Evolutionary conservation across 2,329 filamentous ascomycete genomes (phyloP).

Genomic region (Graphilbum sp.): DNA sequence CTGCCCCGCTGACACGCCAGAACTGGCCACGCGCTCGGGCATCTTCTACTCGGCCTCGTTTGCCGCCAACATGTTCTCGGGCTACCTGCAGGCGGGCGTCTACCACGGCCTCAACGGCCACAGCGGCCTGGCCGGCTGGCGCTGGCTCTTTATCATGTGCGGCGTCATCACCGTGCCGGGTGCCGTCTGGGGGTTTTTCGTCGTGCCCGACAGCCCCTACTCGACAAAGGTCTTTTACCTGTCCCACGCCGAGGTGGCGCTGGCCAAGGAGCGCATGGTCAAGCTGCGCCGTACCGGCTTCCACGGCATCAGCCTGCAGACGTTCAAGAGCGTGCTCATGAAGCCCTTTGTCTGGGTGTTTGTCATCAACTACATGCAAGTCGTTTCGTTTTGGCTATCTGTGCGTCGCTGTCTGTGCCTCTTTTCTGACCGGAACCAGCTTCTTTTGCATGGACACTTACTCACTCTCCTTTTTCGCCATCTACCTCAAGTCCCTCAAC

Average conservation of each 20-base stretch:
- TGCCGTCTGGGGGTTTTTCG: neutral
- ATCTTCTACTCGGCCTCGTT: constrained; percentile 3
- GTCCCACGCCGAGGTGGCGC: neutral
- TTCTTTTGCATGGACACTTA: constrained; percentile 1
- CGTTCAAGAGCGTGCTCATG: constrained; percentile 5
- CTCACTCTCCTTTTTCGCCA: neutral
- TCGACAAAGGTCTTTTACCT: constrained; percentile 1
- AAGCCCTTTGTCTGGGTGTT: constrained; percentile 1
- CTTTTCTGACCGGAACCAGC: neutral
- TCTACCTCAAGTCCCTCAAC: constrained; percentile 1
- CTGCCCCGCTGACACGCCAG: neutral
- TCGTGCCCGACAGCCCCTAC: constrained; percentile 17
- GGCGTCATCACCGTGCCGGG: neutral
- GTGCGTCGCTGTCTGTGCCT: no score
- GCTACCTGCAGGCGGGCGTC: neutral
- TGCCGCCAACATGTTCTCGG: constrained; percentile 2
- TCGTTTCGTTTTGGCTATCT: no score
- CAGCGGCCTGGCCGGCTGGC: constrained; percentile 1
- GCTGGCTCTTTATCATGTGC: constrained; percentile 4
- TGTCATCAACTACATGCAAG: constrained; percentile 1
- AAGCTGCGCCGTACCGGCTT: constrained; percentile 5
- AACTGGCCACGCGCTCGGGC: constrained; percentile 3
- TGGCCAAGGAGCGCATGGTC: neutral
- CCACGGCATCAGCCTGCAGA: constrained; percentile 8
- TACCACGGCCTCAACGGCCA: neutral